Evolutionary conservation across 257 asterid species (phyloP), one percentile per base, ranked within the genome.

Genomic region (Avicennia marina): DNA sequence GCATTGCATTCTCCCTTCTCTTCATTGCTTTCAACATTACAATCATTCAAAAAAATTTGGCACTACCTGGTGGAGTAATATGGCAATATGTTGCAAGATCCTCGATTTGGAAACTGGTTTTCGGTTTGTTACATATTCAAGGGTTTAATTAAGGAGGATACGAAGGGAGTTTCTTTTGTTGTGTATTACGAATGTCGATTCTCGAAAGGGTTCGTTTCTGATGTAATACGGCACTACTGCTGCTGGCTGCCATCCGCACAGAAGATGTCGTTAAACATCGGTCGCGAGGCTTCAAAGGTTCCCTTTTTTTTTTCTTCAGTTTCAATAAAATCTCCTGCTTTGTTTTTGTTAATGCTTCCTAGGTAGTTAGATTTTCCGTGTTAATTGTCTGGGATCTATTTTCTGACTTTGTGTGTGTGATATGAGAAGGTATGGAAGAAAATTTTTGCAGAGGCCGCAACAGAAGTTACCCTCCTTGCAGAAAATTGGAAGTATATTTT

Each of bases 221-320:
- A 77, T 77, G 85, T 87, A 66, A 74, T 72, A 83, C 78, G 95
- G 95, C 64, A 71, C 65, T 72, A 71, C 65, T 72, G 75, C 43
- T 77, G 67, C 32, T 68, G 60, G 51, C 45, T 42, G 21, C 48
- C 51, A 53, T 62, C 66, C 44, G 67, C 67, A 26, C 56, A 74
- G 33, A 79, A 58, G 63, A 91, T 91, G 98, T 75, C 98, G 84
- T 61, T 91, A 73, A 85, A 88, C 94, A 75, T 90, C 68, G 79
- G 96, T 78, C 96, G 96, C 78, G 96, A 82, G 83, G 89, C 95
- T 82, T 87, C 98, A 50, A 90, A 87, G 96, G 98, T 87, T 67
- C 63, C 74, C 51, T 39, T 27, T 57, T 62, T 39, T 26, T 8
- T 26, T n/a, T 3, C 45, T 9, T 11, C 29, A 27, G 29, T 11